A percentile compares a stretch with the other conserved stretches of the same genome.
Evolutionary conservation across 495 filamentous ascomycete species (phyloP).

Genomic region (Penicillium angulare): DNA sequence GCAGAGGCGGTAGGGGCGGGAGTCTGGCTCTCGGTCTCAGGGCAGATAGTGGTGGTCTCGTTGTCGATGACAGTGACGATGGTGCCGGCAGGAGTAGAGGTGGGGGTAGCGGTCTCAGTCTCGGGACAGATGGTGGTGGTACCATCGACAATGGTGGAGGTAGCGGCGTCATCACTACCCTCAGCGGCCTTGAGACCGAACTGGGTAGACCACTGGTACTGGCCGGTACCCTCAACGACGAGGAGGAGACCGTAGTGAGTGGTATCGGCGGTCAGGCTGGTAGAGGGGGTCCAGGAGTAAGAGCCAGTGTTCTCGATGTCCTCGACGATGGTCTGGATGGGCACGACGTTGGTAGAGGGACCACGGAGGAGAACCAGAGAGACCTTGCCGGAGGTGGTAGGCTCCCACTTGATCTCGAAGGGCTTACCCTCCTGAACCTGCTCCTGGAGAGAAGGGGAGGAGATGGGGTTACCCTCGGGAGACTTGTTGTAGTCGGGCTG

Average conservation of each 20-base stretch:
- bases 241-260: slow-evolving; percentile 66
- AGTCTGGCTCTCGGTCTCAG: slow-evolving; percentile 13
- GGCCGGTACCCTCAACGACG: slow-evolving; percentile 58
- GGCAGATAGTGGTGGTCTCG: slow-evolving; percentile 22
- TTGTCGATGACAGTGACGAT: slow-evolving; percentile 21
- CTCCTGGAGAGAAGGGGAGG: slow-evolving; percentile 48
- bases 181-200: no score
- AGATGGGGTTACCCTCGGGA: slow-evolving; percentile 59
- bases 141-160: slow-evolving; percentile 40
- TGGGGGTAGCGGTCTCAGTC: slow-evolving; percentile 6
- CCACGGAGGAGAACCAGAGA: slow-evolving; percentile 64
- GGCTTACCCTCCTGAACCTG: slow-evolving; percentile 53
- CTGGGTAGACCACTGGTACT: slow-evolving; percentile 69
- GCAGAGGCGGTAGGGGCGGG: slow-evolving; percentile 10
- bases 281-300: slow-evolving; percentile 56
- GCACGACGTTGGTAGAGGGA: slow-evolving; percentile 54
- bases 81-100: slow-evolving; percentile 14
- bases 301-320: slow-evolving; percentile 56
- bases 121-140: no score
- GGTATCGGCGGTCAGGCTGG: slow-evolving; percentile 44
- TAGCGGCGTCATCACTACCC: slow-evolving; percentile 46
- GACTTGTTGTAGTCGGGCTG: slow-evolving; percentile 44
- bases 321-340: slow-evolving; percentile 55
- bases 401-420: slow-evolving; percentile 62
- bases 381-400: slow-evolving; percentile 46